phyloP scores from a whole-genome alignment of 2,329 filamentous ascomycete species.

The Aotearoamyces nothofagi region DNA sequence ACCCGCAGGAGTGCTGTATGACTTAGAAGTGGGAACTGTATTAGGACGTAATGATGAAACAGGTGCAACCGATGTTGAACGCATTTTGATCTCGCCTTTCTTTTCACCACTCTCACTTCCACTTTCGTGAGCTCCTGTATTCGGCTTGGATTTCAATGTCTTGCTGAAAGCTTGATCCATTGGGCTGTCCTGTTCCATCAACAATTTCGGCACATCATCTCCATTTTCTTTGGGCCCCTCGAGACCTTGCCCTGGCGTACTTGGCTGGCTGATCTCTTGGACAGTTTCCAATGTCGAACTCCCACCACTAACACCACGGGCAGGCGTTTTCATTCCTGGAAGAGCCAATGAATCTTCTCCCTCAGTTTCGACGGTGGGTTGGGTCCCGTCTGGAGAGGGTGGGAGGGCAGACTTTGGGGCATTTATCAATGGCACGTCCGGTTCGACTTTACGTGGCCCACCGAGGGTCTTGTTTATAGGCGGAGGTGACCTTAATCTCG shows the following conservation, averaged over 20 bases:
- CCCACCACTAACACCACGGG: conserved; percentile 40
- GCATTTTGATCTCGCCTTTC: conserved; percentile 28
- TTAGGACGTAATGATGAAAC: conserved; percentile 31
- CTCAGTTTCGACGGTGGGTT: conserved; percentile 13
- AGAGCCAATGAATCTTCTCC: conserved; percentile 10
- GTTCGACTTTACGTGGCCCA: conserved; percentile 30
- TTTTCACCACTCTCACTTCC: conserved; percentile 52
- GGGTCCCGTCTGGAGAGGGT: conserved; percentile 14
- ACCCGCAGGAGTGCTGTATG: conserved; percentile 43
- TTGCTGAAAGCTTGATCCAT: conserved; percentile 17
- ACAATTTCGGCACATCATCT: conserved; percentile 26
- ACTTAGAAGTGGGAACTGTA: conserved; percentile 45
- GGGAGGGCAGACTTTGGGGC: conserved; percentile 34
- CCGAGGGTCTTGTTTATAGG: conserved; percentile 35
- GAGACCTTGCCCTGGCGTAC: conserved; percentile 41
- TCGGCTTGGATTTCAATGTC: conserved; percentile 30
- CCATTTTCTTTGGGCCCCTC: conserved; percentile 34
- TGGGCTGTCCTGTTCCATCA: conserved; percentile 21
- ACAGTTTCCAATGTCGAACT: conserved; percentile 70
- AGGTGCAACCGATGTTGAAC: conserved; percentile 21
- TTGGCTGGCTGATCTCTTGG: conserved; percentile 71
- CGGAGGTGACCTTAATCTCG: conserved; percentile 63
- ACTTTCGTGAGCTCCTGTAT: conserved; percentile 32
- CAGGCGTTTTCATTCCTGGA: conserved; percentile 42
- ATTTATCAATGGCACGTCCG: conserved; percentile 35